phyloP scores from a whole-genome alignment of 176 grass and related monocot species.

The Zoysia japonica region DNA sequence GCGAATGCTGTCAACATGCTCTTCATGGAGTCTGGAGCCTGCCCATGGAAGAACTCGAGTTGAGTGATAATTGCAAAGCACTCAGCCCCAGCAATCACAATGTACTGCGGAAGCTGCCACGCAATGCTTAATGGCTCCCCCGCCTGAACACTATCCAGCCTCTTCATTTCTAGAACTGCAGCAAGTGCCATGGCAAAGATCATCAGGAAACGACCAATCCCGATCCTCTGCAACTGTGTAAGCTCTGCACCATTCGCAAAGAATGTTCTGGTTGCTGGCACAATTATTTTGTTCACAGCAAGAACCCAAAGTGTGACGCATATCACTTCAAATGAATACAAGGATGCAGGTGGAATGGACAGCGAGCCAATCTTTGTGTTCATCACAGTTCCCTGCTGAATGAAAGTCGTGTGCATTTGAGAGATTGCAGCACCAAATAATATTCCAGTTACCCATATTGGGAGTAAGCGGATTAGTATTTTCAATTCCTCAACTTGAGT shows the following conservation, averaged over 20 bases:
- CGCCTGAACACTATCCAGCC: slow-evolving; percentile 44
- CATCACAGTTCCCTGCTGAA: slow-evolving; percentile 83
- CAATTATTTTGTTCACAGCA: slow-evolving; percentile 51
- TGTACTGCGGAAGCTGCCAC: slow-evolving; percentile 85
- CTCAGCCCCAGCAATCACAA: slow-evolving; percentile 62
- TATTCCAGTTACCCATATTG: slow-evolving; percentile 75
- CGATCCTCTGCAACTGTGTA: slow-evolving; percentile 70
- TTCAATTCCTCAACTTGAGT: slow-evolving; percentile 87
- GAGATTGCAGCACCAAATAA: slow-evolving; percentile 56
- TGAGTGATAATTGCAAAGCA: slow-evolving; percentile 65
- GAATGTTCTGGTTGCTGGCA: slow-evolving; percentile 47
- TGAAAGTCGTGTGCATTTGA: slow-evolving; percentile 85
- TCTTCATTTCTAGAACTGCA: slow-evolving; percentile 57
- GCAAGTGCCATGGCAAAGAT: slow-evolving; percentile 70
- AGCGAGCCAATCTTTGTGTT: slow-evolving; percentile 59
- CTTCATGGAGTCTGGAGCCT: slow-evolving; percentile 76
- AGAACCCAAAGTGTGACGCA: slow-evolving; percentile 62
- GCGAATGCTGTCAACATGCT: slow-evolving; percentile 63
- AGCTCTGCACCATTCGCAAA: slow-evolving; percentile 53
- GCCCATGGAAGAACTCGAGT: slow-evolving; percentile 69
- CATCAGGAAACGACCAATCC: slow-evolving; percentile 67
- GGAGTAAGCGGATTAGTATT: slow-evolving; percentile 71
- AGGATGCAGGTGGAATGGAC: slow-evolving; percentile 67
- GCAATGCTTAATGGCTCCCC: slow-evolving; percentile 48
- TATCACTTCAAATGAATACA: slow-evolving; percentile 69